Evolutionary conservation across 2,329 filamentous ascomycete genomes (phyloP).

Genomic region (Neophaeococcomyces mojaviensis): DNA sequence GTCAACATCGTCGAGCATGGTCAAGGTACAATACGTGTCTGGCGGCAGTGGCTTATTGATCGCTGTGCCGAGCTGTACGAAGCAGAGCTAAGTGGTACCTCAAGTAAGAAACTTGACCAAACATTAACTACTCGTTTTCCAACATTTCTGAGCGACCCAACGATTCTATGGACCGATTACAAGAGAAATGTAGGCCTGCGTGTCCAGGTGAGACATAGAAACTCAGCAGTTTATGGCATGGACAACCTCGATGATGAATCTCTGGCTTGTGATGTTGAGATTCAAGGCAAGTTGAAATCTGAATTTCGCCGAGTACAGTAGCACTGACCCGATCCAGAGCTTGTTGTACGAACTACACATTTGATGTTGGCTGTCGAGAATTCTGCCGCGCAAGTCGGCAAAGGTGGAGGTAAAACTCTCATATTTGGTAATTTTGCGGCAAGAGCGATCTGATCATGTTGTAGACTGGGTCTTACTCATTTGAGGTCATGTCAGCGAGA

Average conservation of each 20-base stretch:
- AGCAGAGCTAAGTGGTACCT: constrained; percentile 13
- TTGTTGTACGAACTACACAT: constrained; percentile 57
- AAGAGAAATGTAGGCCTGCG: constrained; percentile 59
- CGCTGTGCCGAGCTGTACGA: constrained; percentile 26
- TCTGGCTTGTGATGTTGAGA: constrained; percentile 62
- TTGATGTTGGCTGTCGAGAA: constrained; percentile 60
- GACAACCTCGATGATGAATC: constrained; percentile 50
- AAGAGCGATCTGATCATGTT: not conserved
- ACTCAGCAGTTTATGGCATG: constrained; percentile 24
- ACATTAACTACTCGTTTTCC: constrained; percentile 19
- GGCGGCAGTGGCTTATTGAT: constrained; percentile 61
- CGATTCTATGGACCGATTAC: constrained; percentile 62
- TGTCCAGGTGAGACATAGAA: constrained; percentile 54
- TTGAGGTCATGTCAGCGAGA: not conserved
- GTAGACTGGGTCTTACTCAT: not conserved
- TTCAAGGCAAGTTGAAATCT: constrained; percentile 60
- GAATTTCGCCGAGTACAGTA: too few relatives aligned
- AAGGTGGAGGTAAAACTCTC: constrained; percentile 58
- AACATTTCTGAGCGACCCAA: constrained; percentile 14
- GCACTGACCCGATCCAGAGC: constrained; percentile 43
- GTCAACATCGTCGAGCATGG: constrained; percentile 55
- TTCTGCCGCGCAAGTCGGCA: constrained; percentile 48
- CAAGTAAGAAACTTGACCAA: constrained; percentile 10
- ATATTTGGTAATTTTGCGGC: constrained; percentile 30
- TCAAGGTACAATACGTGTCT: constrained; percentile 58